Percentiles rank a stretch among this genome's conserved stretches.
These are phyloP conservation scores for Geotrichum cucujoidarum DNA, from an alignment of 1,139 yeast genomes.

Conservation along the genomic window DNA sequence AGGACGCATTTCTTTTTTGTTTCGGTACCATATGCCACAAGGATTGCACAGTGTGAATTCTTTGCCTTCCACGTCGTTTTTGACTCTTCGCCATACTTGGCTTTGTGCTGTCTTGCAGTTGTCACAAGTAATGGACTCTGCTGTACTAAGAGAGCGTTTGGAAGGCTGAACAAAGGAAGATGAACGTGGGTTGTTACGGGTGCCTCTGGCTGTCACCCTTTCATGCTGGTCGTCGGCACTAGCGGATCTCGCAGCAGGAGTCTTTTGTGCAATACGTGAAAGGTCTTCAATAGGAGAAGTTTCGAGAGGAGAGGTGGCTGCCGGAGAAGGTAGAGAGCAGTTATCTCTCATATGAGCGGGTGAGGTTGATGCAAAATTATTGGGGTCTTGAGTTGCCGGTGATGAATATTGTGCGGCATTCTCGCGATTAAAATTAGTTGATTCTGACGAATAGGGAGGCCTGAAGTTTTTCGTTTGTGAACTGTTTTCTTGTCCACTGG, in stretches of 20 bases:
- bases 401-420: too few relatives aligned
- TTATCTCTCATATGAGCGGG: too few relatives aligned
- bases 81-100: constrained; percentile 36
- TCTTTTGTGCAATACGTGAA: too few relatives aligned
- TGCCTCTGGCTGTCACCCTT: constrained; percentile 1
- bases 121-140: constrained; percentile 28
- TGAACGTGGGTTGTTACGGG: not conserved
- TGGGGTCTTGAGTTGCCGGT: too few relatives aligned
- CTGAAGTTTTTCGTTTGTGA: too few relatives aligned
- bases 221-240: not conserved
- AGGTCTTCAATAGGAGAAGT: too few relatives aligned
- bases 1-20: constrained; percentile 36
- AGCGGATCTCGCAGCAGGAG: not conserved
- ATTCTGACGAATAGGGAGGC: too few relatives aligned
- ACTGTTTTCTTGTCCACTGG: too few relatives aligned
- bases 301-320: too few relatives aligned
- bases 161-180: not conserved
- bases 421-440: too few relatives aligned
- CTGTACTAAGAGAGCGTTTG: not conserved
- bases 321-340: too few relatives aligned
- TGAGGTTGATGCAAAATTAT: too few relatives aligned
- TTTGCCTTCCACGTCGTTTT: constrained; percentile 16
- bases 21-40: constrained; percentile 36
- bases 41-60: constrained; percentile 34
- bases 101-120: constrained; percentile 39